Evolutionary conservation across 768 basidiomycete genomes (phyloP).

Genomic region (Neoboletus brunneissimus): DNA sequence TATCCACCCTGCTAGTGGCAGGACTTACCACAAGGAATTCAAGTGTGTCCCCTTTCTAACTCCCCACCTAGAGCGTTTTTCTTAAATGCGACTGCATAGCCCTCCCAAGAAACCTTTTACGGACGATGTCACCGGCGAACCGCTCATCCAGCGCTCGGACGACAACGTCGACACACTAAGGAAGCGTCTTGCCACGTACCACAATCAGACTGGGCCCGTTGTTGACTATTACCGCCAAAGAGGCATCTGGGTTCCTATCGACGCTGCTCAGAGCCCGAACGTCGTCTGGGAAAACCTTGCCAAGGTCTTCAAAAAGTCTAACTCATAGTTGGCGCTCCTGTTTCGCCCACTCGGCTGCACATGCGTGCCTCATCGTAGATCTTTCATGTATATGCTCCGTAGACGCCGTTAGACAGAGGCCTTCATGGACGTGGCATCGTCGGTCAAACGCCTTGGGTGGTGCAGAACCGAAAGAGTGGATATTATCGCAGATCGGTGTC

Average conservation of each 20-base stretch:
- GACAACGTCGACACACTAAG: conserved; percentile 95
- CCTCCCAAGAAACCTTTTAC: conserved; percentile 95
- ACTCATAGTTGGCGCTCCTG: conserved; percentile 13
- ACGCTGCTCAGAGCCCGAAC: conserved; percentile 89
- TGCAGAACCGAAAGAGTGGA: conserved; percentile 1
- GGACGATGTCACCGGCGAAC: conserved; percentile 94
- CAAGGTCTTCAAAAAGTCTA: conserved; percentile 51
- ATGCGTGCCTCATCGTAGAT: conserved; percentile 12
- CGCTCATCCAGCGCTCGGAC: conserved; percentile 94
- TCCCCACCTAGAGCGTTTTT: conserved; percentile 6
- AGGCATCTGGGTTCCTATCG: conserved; percentile 86
- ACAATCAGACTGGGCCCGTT: conserved; percentile 92
- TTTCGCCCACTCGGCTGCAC: neutral
- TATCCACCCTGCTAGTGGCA: conserved; percentile 84
- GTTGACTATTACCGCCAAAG: conserved; percentile 94
- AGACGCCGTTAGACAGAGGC: conserved; percentile 16
- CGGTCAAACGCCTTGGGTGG: neutral
- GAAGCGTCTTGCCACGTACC: conserved; percentile 87
- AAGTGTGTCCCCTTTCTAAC: conserved; percentile 55
- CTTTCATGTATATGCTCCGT: conserved; percentile 27
- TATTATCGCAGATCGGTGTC: conserved; percentile 5
- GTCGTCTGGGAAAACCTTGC: conserved; percentile 87
- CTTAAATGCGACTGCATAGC: conserved; percentile 41
- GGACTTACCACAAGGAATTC: conserved; percentile 95
- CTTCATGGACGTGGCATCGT: conserved; percentile 1